Base-by-base conservation (phyloP, 2,329 filamentous ascomycete genomes). In the Trichoderma aggressivum region DNA sequence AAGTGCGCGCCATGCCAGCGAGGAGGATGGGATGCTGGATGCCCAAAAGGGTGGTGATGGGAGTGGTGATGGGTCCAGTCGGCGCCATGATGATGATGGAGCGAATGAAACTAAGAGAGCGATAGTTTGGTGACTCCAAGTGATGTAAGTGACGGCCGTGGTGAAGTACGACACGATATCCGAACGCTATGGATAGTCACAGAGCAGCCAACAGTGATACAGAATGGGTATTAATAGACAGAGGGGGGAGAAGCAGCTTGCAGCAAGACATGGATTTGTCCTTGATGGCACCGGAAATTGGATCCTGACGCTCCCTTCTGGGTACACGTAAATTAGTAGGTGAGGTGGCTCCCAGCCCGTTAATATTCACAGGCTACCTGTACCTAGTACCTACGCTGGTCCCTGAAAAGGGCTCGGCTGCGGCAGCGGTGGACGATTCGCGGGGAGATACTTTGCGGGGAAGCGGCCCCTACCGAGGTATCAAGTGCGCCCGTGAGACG, bases 1-100 rank as follows among this genome's bases (percentile, higher is more conserved):
- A 94, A 11, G 92, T 93, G 73, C 92, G 89, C 2, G 95, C 94
- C 95, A 98, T 98, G 77, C 95, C 95, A 39, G 95, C 95, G 24
- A 98, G 92, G 75, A 98, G 85, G 80, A 98, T 91, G 53, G 95
- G 95, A 83, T 98, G 94, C 75, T 91, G 85, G 82, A 98, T 97
- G 28, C 89, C 88, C 66, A 98, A 88, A 65, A 98, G 90, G 69
- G 85, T 85, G 74, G 91, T 94, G 47, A 97, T 87, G 2, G 93
- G 92, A 12, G 94, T 97, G 71, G 88, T 88, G 76, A 96, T 91
- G 72, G 89, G 85, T 60, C 84, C 84, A 60, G 79, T 71, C 24
- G 81, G 75, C 69, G 83, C 78, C 83, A 86, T 86, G 58, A 14
- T 76, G 72, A 39, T 36, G 34, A 18, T 24, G 14, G 24, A 34